Base-by-base conservation (phyloP, 352 stramenopile genomes). In the Globisporangium spiculum region DNA sequence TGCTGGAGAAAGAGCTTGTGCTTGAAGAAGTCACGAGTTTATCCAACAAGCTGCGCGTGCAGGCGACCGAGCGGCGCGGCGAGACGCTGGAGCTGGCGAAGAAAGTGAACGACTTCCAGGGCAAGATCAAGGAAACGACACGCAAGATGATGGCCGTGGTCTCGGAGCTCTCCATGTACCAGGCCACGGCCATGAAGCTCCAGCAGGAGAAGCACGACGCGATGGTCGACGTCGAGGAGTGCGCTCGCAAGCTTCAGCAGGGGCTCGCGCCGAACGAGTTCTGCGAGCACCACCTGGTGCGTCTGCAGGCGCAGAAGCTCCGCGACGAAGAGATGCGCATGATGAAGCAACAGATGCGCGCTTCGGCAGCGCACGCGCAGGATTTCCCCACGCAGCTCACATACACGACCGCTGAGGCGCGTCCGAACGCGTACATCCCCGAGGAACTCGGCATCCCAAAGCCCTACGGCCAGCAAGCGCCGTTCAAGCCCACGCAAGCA, bases 131-230 rank as follows among this genome's bases (percentile, higher is more conserved):
- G 58, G 90, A 97, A 52, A 93, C 90, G 27, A 98, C 93, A 36
- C 81, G 93, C 60, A 90, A 90, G 22, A 98, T 98, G 92, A 98
- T 98, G 92, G 93, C 94, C n/a, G 75, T 95, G 1, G 92, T 98
- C 4, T 97, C 86, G 2, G 94, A 98, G 79, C 74, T 98, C 10
- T 97, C 88, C 16, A 98, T 98, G 94, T 98, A 98, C 74, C 94
- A 98, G 69, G 94, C 94, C 9, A 98, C 93, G 12, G 90, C 92
- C 20, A 93, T 98, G 76, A 97, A 97, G 69, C 81, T 98, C 4
- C 89, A 98, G 68, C 89, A 98, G 65, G 93, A 98, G 69, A 97
- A 97, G 68, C 80, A 94, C 66, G 78, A 93, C 44, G 63, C 70
- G 18, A 72, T 81, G 34, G 83, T 84, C 22, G 84, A 93, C 38